Percentiles rank a stretch among this genome's conserved stretches.
phyloP scores from a whole-genome alignment of 495 filamentous ascomycete species.

The Aspergillus indologenus region DNA sequence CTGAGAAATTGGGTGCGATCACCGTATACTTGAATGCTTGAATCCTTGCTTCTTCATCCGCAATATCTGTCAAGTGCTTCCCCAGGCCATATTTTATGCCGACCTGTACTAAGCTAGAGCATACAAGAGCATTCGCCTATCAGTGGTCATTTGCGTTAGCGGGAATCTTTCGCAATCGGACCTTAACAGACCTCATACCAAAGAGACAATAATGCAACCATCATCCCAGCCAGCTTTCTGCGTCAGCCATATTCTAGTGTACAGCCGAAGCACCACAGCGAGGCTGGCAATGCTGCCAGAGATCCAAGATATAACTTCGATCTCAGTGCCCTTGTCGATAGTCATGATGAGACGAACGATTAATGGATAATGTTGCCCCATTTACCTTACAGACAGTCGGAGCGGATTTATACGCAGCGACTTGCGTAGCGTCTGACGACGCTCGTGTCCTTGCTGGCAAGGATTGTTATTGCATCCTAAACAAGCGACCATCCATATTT shows the following conservation, averaged over 20 bases:
- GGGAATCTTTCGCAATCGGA: too few relatives aligned
- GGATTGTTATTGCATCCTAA: too few relatives aligned
- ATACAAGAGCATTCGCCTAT: constrained; percentile 11
- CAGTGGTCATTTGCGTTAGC: not conserved
- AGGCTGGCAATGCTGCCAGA: constrained; percentile 5
- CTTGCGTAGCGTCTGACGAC: too few relatives aligned
- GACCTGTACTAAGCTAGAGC: constrained; percentile 11
- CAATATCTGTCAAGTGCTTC: constrained; percentile 7
- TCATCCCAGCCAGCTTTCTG: constrained; percentile 14
- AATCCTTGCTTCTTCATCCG: not conserved
- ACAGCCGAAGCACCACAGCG: constrained; percentile 4
- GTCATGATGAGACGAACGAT: too few relatives aligned
- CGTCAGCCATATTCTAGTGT: constrained; percentile 3
- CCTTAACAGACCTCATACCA: not conserved
- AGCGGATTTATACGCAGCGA: too few relatives aligned
- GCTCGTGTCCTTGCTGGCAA: too few relatives aligned
- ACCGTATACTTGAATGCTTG: constrained; percentile 16
- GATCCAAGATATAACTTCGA: constrained; percentile 9
- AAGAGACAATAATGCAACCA: constrained; percentile 12
- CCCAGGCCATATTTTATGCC: constrained; percentile 14
- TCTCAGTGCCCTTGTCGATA: too few relatives aligned
- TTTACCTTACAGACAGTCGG: too few relatives aligned
- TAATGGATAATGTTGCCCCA: too few relatives aligned
- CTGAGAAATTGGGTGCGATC: constrained; percentile 15
- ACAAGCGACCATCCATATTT: too few relatives aligned